A percentile compares a stretch with the other conserved stretches of the same genome.
phyloP scores from a whole-genome alignment of 257 asterid genomes.

The Thymus quinquecostatus region DNA sequence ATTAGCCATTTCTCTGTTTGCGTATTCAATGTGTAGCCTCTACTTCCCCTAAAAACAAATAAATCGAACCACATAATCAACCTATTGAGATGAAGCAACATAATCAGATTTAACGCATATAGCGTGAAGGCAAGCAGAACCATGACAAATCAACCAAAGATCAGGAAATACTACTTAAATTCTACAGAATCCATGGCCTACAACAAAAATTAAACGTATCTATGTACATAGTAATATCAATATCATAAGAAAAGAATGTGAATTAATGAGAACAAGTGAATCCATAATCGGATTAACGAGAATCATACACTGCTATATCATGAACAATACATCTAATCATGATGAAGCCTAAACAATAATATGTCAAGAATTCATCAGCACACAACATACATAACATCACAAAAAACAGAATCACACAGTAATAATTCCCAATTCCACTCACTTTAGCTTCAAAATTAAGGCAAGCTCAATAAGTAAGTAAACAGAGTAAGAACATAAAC shows the following conservation, averaged over 20 bases:
- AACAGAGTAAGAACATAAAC: neutral
- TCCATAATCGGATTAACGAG: too few species aligned
- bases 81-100: conserved; percentile 2
- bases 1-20: conserved; percentile 49
- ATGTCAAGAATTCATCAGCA: neutral
- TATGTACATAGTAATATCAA: neutral
- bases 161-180: neutral
- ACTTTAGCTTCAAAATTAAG: neutral
- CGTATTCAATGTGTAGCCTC: conserved; percentile 11
- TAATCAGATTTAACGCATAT: conserved; percentile 18
- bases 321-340: neutral
- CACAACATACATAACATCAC: neutral
- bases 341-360: neutral
- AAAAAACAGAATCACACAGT: neutral
- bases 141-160: neutral
- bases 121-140: conserved; percentile 1
- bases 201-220: neutral
- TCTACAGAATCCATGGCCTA: neutral
- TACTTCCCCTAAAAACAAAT: conserved; percentile 21
- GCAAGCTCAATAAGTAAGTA: neutral
- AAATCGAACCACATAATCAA: conserved; percentile 30
- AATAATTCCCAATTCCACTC: neutral
- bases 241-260: neutral
- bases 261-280: neutral
- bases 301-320: neutral